Percentiles rank a stretch among this genome's conserved stretches.
These are phyloP conservation scores for Candida anglica DNA, from an alignment of 805 yeast genomes.

Conservation along the genomic window DNA sequence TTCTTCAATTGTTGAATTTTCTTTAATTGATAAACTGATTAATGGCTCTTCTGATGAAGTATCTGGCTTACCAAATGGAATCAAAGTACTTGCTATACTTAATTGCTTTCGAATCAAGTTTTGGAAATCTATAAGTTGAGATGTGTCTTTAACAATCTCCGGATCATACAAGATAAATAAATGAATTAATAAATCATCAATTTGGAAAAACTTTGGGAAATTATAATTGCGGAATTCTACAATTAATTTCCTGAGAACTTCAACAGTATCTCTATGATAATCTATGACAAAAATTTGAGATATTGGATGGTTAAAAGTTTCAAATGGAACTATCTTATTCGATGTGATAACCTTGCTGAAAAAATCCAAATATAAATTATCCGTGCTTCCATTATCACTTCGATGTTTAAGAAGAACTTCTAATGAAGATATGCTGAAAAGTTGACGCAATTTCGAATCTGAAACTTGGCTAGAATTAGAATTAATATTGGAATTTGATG, in stretches of 20 bases:
- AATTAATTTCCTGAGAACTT: constrained; percentile 54
- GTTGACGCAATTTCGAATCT: constrained; percentile 15
- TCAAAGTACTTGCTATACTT: constrained; percentile 24
- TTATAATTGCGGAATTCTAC: constrained; percentile 46
- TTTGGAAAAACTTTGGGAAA: constrained; percentile 62
- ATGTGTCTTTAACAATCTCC: constrained; percentile 16
- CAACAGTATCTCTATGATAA: constrained; percentile 44
- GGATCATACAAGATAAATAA: constrained; percentile 29
- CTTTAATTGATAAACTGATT: constrained; percentile 13
- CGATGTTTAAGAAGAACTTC: constrained; percentile 23
- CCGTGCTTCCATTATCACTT: constrained; percentile 7
- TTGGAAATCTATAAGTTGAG: constrained; percentile 34
- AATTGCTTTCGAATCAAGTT: constrained; percentile 20
- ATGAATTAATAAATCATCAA: constrained; percentile 54
- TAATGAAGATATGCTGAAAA: constrained; percentile 36
- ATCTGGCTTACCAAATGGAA: background rate
- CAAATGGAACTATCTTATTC: constrained; percentile 66
- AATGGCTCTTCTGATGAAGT: constrained; percentile 1
- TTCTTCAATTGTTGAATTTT: constrained; percentile 46
- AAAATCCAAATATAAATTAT: constrained; percentile 49
- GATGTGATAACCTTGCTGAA: constrained; percentile 58
- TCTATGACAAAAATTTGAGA: constrained; percentile 68
- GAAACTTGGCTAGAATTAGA: background rate
- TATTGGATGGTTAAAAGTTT: constrained; percentile 83
- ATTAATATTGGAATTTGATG: constrained; percentile 3